Percentiles rank a stretch among this genome's conserved stretches.
These are phyloP conservation scores for Rhododendron griersonianum DNA, from an alignment of 148 eudicot genomes.

Conservation along the genomic window DNA sequence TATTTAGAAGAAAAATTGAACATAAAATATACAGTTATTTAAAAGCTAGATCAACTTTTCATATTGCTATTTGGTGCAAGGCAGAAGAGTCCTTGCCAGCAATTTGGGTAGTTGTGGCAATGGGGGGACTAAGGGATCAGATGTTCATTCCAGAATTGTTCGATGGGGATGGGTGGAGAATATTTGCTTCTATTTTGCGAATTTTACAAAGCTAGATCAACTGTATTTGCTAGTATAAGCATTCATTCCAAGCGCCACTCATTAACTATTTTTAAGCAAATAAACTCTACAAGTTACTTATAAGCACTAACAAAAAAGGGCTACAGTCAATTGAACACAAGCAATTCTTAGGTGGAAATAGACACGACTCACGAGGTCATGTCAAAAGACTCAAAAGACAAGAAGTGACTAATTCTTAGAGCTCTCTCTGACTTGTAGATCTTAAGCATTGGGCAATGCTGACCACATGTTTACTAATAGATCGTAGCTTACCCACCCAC, in stretches of 20 bases:
- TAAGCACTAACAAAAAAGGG: neutral
- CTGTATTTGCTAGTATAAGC: neutral
- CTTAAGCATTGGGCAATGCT: neutral
- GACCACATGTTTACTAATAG: neutral
- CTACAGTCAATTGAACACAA: neutral
- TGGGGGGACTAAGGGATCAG: neutral
- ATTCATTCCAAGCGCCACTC: neutral
- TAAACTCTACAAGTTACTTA: neutral
- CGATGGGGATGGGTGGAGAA: neutral
- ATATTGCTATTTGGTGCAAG: neutral
- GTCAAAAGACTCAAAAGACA: neutral
- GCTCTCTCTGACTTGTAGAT: neutral
- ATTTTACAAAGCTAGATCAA: neutral
- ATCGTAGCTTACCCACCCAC: neutral
- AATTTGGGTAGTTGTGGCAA: neutral
- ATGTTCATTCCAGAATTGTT: neutral
- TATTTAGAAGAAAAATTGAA: too few relatives aligned
- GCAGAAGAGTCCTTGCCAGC: neutral
- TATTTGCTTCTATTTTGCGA: neutral
- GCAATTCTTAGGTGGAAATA: neutral
- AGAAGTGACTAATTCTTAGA: neutral
- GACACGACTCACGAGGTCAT: neutral
- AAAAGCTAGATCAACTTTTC: neutral
- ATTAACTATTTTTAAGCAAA: neutral
- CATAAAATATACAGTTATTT: too few relatives aligned